Conservation (phyloP, 768 basidiomycete species). For the Tulasnella calospora region DNA sequence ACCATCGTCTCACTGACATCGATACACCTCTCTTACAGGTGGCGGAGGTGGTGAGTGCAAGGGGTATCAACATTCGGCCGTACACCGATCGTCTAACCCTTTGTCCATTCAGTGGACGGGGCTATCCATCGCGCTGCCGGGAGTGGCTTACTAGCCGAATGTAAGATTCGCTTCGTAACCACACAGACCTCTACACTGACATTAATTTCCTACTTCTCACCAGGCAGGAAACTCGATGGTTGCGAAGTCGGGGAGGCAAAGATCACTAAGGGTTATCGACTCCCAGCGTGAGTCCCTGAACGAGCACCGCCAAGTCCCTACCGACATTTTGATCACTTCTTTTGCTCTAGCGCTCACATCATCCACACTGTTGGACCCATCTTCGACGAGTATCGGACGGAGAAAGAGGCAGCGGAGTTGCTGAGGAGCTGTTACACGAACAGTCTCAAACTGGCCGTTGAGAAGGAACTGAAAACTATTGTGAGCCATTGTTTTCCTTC, state of each 20-base stretch:
- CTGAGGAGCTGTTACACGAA: slow-evolving; percentile 59
- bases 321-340: background rate
- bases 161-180: slow-evolving; percentile 40
- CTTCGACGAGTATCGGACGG: slow-evolving; percentile 39
- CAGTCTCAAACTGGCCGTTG: slow-evolving; percentile 57
- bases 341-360: slow-evolving; percentile 51
- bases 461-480: slow-evolving; percentile 57
- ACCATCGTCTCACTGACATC: slow-evolving; percentile 6
- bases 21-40: slow-evolving; percentile 41
- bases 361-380: slow-evolving; percentile 82
- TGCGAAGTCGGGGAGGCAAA: slow-evolving; percentile 71
- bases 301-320: background rate
- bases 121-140: slow-evolving; percentile 78
- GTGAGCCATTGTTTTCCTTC: slow-evolving; percentile 42
- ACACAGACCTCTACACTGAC: background rate
- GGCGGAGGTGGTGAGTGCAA: slow-evolving; percentile 64
- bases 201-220: slow-evolving; percentile 14
- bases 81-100: background rate
- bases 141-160: slow-evolving; percentile 58
- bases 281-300: slow-evolving; percentile 59
- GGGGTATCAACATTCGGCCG: background rate
- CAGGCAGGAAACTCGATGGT: slow-evolving; percentile 61
- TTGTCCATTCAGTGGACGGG: slow-evolving; percentile 57
- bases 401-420: slow-evolving; percentile 35
- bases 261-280: slow-evolving; percentile 68